Base-by-base conservation (phyloP, 768 basidiomycete genomes). In the Kwoniella dendrophila region DNA sequence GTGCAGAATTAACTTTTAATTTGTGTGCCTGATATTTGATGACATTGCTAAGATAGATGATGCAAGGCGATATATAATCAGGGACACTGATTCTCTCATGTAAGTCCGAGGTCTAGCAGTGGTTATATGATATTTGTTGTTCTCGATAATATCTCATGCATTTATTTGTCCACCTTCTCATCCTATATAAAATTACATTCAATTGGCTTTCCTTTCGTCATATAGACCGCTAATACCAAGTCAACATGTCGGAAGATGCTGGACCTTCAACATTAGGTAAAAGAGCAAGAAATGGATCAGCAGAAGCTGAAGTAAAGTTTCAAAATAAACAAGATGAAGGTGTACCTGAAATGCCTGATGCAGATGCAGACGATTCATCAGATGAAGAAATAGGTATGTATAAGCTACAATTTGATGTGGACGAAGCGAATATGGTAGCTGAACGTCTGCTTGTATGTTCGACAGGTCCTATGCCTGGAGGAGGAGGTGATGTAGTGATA, bases 301-400 rank as follows among this genome's bases (percentile, higher is more conserved):
- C 48, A 6, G 54, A 16, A 55, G 24, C 11, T n/a, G 38, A 40
- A 27, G 30, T n/a, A 36, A 36, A 59, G 34, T 16, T 27, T 5
- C 12, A 43, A 20, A 32, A 24, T 40, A 27, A 49, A 10, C 41
- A 56, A 3, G 50, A 33, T 40, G 69, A 43, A n/a, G n/a, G n/a
- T n/a, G 67, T 61, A 29, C 69, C 70, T n/a, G 74, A 72, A 47
- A 75, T 75, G 73, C 73, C 73, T 16, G 49, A 68, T 40, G 68
- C 68, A 0, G 74, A 71, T 12, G 54, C 66, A 56, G 75, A 70
- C 54, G 75, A 71, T 54, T 72, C 66, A 49, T 69, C 63, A 55
- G 75, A 73, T 54, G 77, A 71, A 34, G 75, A 74, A 62, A 74
- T 77, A 29, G 66, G 72, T 40, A 22, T 2, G 62, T 56, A 10